Percentiles rank a stretch among this genome's conserved stretches.
Evolutionary conservation across 768 basidiomycete genomes (phyloP).

Genomic region (Ephemerocybe angulata): DNA sequence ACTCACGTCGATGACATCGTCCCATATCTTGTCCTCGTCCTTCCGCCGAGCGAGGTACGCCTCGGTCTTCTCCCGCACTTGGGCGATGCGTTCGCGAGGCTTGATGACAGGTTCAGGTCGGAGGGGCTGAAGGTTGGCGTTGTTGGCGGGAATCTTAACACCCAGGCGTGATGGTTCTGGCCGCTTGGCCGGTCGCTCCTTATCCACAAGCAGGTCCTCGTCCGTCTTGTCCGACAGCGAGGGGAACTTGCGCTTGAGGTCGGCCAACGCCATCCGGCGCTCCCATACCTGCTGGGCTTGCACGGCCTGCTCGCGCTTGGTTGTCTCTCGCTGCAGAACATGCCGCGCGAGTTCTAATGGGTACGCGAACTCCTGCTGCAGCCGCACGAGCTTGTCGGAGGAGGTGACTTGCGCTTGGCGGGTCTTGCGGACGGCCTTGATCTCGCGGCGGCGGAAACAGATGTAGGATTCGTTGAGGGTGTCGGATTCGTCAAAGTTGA

Average conservation of each 20-base stretch:
- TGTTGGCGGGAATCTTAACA: slow-evolving; percentile 51
- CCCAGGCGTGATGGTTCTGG: slow-evolving; percentile 39
- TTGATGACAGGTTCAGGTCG: slow-evolving; percentile 51
- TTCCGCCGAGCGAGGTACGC: slow-evolving; percentile 58
- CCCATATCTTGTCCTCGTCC: slow-evolving; percentile 78
- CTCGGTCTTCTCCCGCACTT: slow-evolving; percentile 62
- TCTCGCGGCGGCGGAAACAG: slow-evolving; percentile 93
- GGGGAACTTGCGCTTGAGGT: slow-evolving; percentile 76
- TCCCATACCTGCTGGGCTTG: slow-evolving; percentile 73
- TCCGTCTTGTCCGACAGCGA: slow-evolving; percentile 58
- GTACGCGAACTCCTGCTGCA: slow-evolving; percentile 71
- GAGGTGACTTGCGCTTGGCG: slow-evolving; percentile 86
- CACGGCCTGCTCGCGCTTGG: slow-evolving; percentile 65
- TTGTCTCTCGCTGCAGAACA: slow-evolving; percentile 66
- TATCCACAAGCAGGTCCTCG: slow-evolving; percentile 71
- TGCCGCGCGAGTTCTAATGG: slow-evolving; percentile 70
- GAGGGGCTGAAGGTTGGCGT: slow-evolving; percentile 36
- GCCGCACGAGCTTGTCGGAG: slow-evolving; percentile 81
- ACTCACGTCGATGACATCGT: slow-evolving; percentile 80
- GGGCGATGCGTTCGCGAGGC: slow-evolving; percentile 62
- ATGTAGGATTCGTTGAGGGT: slow-evolving; percentile 90
- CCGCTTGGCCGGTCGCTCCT: slow-evolving; percentile 61
- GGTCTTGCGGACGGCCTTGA: slow-evolving; percentile 92
- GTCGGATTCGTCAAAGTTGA: slow-evolving; percentile 91
- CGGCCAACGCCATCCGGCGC: slow-evolving; percentile 66